Base-by-base conservation (phyloP, 805 yeast genomes). In the Myxozyma geophila region DNA sequence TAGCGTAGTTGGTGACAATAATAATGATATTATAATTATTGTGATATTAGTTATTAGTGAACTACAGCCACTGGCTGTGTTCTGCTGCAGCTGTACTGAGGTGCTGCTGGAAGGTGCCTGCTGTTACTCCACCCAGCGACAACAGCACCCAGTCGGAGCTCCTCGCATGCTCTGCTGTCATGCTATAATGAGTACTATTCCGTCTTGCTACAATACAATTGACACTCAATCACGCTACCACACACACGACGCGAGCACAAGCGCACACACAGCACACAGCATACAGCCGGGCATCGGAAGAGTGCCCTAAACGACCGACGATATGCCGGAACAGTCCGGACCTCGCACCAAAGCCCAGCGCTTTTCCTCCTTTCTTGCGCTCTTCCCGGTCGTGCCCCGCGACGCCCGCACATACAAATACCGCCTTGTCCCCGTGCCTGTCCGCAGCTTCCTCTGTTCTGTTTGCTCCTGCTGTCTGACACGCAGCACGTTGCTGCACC, bases 331-430 rank as follows among this genome's bases (percentile, higher is more conserved):
- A 43, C 19, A 19, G 21, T n/a, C 19, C 47, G 47, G 47, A 15
- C n/a, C 7, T 15, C n/a, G 7, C 41, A 12, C n/a, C 28, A 28
- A 28, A 15, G 3, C n/a, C 7, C 28, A 28, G 28, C 28, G 28
- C 28, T 28, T 28, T 28, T 28, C 28, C 5, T 28, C 28, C 28
- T 28, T 28, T 28, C 5, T 5, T 3, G 28, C 28, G 28, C 28
- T 28, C 49, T 23, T 28, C 28, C 49, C 49, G 28, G 28, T 17
- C 54, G 35, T 43, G 43, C 54, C 23, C 15, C 41, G 19, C 19
- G 39, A 15, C 41, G 54, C 54, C 15, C 54, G 52, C 52, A 28
- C 37, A n/a, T 50, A 50, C 54, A 50, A 15, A 50, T 35, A 41
- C 54, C 54, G 54, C 54, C 54, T 21, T 19, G 43, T 41, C 43